Percentiles rank a stretch among this genome's conserved stretches.
Evolutionary conservation across 2,329 filamentous ascomycete genomes (phyloP).

Genomic region (Colletotrichum orchidophilum): DNA sequence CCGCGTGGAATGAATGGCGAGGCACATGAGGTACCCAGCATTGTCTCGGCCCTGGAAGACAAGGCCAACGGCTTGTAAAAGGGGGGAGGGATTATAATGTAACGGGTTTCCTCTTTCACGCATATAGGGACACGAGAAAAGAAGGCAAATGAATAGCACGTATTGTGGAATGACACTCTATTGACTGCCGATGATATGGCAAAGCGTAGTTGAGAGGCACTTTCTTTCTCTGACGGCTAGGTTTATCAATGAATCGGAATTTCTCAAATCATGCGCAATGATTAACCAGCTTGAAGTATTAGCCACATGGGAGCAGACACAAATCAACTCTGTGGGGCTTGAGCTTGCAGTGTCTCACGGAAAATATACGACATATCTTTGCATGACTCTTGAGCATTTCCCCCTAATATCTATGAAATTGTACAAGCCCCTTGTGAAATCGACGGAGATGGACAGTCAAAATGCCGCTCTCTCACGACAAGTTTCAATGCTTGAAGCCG

Average conservation of each 20-base stretch:
- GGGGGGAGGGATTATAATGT: neutral
- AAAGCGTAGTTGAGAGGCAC: neutral
- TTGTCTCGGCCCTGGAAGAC: constrained; percentile 49
- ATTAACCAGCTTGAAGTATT: no score
- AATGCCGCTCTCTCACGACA: no score
- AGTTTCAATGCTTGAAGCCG: no score
- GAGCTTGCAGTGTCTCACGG: no score
- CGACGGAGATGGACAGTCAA: no score
- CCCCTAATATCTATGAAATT: no score
- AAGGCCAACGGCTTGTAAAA: constrained; percentile 49
- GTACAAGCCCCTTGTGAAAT: no score
- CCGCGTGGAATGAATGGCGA: constrained; percentile 38
- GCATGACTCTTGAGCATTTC: no score
- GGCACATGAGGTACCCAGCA: constrained; percentile 38
- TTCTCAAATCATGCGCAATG: neutral
- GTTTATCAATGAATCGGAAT: neutral
- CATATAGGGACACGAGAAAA: constrained; percentile 2
- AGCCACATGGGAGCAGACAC: no score
- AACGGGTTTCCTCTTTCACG: neutral
- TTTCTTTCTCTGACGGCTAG: neutral
- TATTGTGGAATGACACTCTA: neutral
- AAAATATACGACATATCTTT: no score
- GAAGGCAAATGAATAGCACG: neutral
- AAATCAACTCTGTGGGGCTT: no score
- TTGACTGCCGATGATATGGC: neutral